phyloP scores from a whole-genome alignment of 2,329 filamentous ascomycete genomes.

The Aaosphaeria arxii region DNA sequence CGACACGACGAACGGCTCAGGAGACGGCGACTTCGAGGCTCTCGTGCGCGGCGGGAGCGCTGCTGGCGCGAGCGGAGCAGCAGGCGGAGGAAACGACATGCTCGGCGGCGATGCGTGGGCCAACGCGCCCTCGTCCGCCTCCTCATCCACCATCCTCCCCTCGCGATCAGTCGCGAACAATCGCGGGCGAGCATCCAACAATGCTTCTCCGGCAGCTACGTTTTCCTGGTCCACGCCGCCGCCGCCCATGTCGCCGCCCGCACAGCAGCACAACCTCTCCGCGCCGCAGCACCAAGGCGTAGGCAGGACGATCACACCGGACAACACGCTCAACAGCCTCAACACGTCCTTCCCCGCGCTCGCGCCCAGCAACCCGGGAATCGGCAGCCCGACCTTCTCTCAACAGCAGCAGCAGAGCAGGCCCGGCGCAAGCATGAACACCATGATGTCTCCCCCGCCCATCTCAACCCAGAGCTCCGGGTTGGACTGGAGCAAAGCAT shows the following conservation, averaged over 20 bases:
- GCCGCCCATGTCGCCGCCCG: conserved; percentile 34
- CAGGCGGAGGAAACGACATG: conserved; percentile 35
- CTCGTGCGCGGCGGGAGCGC: conserved; percentile 76
- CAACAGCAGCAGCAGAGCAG: conserved; percentile 31
- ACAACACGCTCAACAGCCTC: conserved; percentile 44
- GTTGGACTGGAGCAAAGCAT: conserved; percentile 31
- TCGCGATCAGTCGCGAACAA: conserved; percentile 22
- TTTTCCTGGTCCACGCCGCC: conserved; percentile 48
- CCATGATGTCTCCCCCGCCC: conserved; percentile 17
- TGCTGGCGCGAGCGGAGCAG: conserved; percentile 8
- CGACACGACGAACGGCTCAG: conserved; percentile 54
- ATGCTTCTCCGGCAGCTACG: conserved; percentile 32
- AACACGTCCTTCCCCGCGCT: conserved; percentile 36
- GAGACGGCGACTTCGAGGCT: conserved; percentile 77
- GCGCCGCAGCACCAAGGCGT: conserved; percentile 13
- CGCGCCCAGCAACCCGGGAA: conserved; percentile 31
- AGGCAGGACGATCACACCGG: conserved; percentile 51
- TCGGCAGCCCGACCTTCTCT: conserved; percentile 31
- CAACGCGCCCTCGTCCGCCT: conserved; percentile 28
- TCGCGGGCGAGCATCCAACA: conserved; percentile 20
- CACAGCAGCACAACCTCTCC: conserved; percentile 15
- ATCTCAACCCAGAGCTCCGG: conserved; percentile 19
- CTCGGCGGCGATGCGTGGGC: conserved; percentile 45
- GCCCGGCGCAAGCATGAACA: conserved; percentile 33
- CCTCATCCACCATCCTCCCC: conserved; percentile 28